Base-by-base conservation (phyloP, 2,329 filamentous ascomycete genomes). In the Dothidotthia symphoricarpi region DNA sequence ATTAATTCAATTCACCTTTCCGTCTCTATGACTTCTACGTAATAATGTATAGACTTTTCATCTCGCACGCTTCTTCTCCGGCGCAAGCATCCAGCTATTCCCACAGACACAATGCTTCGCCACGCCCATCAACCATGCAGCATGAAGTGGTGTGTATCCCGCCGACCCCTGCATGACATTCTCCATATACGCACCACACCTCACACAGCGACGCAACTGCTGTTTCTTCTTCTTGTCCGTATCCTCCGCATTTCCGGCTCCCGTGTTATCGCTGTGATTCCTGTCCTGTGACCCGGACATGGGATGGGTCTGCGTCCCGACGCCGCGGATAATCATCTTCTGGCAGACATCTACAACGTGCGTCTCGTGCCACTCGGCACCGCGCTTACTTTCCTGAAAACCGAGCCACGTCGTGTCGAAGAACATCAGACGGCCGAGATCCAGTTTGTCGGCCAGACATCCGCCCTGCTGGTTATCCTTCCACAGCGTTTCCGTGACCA, bases 361-460 rank as follows among this genome's bases (percentile, higher is more conserved):
- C 19, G 72, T 69, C n/a, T 75, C 73, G 45, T 77, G 78, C 63
- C 83, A 87, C 8, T 75, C 66, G 47, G 81, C 78, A 4, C 75
- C 77, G 13, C 70, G 69, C 11, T 67, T 66, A 42, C 82, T 79
- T 36, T 82, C 76, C 8, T 77, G 75, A 11, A 88, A 71, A 4
- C 85, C 84, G 9, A 93, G 72, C 60, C 86, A 77, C 32, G 74
- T 74, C 38, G 82, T 87, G 59, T 93, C 80, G 32, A 80, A 78
- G 65, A 88, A 85, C 67, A 86, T 86, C 32, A 95, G 73, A 43
- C 76, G 76, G 8, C 82, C 77, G 17, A 80, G 75, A 49, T 93
- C 81, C 9, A 82, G 75, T 37, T 77, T 73, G 4, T 71, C 70
- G 27, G 77, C 74, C 36, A 90, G 75, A 14, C 73, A 71, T 0